Conservation (phyloP, 2,329 filamentous ascomycete genomes). For the Calonectria pteridis region DNA sequence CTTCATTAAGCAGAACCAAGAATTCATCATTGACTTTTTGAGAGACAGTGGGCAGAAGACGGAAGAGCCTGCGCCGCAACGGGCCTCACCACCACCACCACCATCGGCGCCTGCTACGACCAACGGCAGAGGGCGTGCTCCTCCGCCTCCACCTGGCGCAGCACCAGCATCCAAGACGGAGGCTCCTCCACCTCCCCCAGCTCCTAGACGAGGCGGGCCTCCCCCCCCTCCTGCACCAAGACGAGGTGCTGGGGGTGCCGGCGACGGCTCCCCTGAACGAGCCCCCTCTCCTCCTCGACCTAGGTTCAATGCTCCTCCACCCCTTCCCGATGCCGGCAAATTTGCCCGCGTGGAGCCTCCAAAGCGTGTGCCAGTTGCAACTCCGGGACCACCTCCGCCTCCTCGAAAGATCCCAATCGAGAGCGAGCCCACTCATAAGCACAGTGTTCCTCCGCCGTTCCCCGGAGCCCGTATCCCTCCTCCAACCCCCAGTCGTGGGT, state of each 20-base stretch:
- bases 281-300: slow-evolving; percentile 78
- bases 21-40: slow-evolving; percentile 76
- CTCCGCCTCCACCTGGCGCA: slow-evolving; percentile 54
- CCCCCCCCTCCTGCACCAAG: slow-evolving; percentile 63
- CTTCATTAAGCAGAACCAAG: slow-evolving; percentile 76
- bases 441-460: slow-evolving; percentile 86
- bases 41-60: slow-evolving; percentile 65
- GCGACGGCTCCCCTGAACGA: slow-evolving; percentile 71
- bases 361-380: slow-evolving; percentile 44
- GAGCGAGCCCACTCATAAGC: slow-evolving; percentile 68
- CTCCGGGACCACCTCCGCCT: slow-evolving; percentile 51
- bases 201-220: slow-evolving; percentile 44
- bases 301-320: slow-evolving; percentile 87
- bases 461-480: slow-evolving; percentile 77
- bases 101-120: slow-evolving; percentile 44
- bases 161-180: slow-evolving; percentile 31
- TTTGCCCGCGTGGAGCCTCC: slow-evolving; percentile 71
- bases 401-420: slow-evolving; percentile 75
- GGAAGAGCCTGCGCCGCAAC: slow-evolving; percentile 26
- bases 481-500: slow-evolving; percentile 78
- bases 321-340: slow-evolving; percentile 90
- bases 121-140: slow-evolving; percentile 52
- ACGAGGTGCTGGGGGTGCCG: slow-evolving; percentile 64
- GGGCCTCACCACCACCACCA: slow-evolving; percentile 39
- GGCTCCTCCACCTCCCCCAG: slow-evolving; percentile 47